These are phyloP conservation scores for Suillus brevipes DNA, from an alignment of 768 basidiomycete species.

Conservation along the genomic window DNA sequence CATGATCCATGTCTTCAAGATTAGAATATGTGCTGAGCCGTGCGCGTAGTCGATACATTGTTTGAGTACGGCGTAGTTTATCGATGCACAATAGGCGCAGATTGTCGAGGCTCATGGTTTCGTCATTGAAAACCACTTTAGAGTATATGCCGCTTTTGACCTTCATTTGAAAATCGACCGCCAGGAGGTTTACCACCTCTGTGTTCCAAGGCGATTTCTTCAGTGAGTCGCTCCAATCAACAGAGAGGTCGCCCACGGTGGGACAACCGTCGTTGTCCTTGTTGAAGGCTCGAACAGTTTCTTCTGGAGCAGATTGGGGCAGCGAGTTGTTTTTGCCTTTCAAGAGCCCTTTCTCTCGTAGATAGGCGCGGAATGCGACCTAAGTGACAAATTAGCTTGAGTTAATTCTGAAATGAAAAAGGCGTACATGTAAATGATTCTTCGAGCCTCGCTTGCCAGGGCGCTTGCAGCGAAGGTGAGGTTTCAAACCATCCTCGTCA, in stretches of 20 bases:
- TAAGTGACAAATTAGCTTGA: neutral
- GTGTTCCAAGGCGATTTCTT: neutral
- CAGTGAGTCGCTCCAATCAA: neutral
- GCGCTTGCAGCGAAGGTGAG: no score
- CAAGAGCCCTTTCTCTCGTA: neutral
- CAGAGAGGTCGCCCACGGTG: neutral
- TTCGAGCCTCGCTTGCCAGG: no score
- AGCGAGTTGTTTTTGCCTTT: neutral
- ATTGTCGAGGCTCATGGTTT: neutral
- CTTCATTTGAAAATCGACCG: neutral
- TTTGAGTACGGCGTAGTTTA: constrained; percentile 1
- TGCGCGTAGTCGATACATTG: neutral
- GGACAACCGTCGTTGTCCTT: neutral
- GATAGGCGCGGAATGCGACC: constrained; percentile 3
- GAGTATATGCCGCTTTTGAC: neutral
- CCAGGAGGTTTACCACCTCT: neutral
- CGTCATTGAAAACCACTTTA: neutral
- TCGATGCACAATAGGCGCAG: neutral
- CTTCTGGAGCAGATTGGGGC: neutral
- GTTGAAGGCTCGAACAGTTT: neutral
- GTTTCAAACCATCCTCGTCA: no score
- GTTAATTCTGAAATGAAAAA: neutral
- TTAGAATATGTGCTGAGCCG: neutral
- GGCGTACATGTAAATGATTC: no score
- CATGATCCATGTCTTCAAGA: neutral